phyloP scores from a whole-genome alignment of 2,329 filamentous ascomycete species.

The Truncatella angustata region DNA sequence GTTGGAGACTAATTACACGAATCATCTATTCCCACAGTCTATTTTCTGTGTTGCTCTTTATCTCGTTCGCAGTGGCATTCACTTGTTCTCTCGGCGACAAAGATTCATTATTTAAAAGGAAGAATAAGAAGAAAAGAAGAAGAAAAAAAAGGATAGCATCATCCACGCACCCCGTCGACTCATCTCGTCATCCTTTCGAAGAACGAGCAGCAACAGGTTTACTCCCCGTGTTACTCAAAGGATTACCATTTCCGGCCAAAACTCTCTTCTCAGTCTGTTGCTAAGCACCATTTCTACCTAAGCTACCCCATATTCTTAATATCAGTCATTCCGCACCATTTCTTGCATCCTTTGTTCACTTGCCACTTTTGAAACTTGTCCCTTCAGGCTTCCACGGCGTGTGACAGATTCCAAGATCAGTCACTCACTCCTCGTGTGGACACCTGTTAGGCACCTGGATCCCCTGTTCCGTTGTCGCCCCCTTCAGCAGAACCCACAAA shows the following conservation, averaged over 20 bases:
- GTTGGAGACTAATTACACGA: conserved; percentile 13
- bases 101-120: too few relatives aligned
- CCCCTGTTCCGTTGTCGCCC: conserved; percentile 10
- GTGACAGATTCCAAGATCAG: conserved; percentile 15
- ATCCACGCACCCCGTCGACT: background rate
- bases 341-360: conserved; percentile 19
- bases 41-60: conserved; percentile 13
- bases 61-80: conserved; percentile 45
- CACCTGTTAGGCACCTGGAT: conserved; percentile 30
- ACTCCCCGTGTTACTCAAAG: conserved; percentile 17
- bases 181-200: background rate
- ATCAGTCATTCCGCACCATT: conserved; percentile 17
- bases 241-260: conserved; percentile 14
- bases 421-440: conserved; percentile 12
- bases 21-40: conserved; percentile 12
- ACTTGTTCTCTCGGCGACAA: conserved; percentile 48
- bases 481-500: too few relatives aligned
- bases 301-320: background rate
- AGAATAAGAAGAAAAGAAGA: too few relatives aligned
- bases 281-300: conserved; percentile 9
- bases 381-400: conserved; percentile 24
- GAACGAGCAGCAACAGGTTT: background rate
- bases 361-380: conserved; percentile 21
- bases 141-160: background rate
- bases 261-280: conserved; percentile 6